These are phyloP conservation scores for Micromonas pusilla DNA, from an alignment of 139 green algal species.

Conservation along the genomic window DNA sequence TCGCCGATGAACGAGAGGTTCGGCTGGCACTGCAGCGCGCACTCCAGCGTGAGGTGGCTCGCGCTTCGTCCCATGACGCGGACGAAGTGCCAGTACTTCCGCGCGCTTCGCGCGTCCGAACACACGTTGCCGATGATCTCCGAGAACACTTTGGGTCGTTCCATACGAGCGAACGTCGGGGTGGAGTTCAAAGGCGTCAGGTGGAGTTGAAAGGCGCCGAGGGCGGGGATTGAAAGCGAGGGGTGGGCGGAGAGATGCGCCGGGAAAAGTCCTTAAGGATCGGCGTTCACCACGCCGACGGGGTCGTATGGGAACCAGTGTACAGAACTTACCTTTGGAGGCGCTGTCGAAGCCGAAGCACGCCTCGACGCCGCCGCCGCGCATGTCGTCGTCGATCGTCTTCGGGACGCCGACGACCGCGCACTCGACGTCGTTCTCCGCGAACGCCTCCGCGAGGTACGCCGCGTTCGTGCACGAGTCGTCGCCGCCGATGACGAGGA, in stretches of 20 bases:
- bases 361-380: slow-evolving; percentile 43
- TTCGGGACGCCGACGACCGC: slow-evolving; percentile 57
- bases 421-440: slow-evolving; percentile 25
- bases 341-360: slow-evolving; percentile 66
- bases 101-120: slow-evolving; percentile 43
- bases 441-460: slow-evolving; percentile 43
- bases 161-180: no score
- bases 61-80: slow-evolving; percentile 55
- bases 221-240: no score
- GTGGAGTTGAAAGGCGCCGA: no score
- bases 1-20: slow-evolving; percentile 55
- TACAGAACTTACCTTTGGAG: slow-evolving; percentile 49
- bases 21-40: slow-evolving; percentile 56
- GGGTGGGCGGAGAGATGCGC: no score
- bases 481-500: slow-evolving; percentile 58
- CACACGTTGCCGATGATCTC: slow-evolving; percentile 60
- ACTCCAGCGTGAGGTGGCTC: slow-evolving; percentile 60
- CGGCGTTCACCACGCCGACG: no score
- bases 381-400: slow-evolving; percentile 66
- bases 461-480: slow-evolving; percentile 49
- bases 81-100: slow-evolving; percentile 69
- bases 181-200: no score
- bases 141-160: slow-evolving; percentile 42
- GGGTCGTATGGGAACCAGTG: no score
- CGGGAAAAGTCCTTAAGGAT: no score